phyloP scores from a whole-genome alignment of 2,329 filamentous ascomycete genomes.

The Fusarium paranaense region DNA sequence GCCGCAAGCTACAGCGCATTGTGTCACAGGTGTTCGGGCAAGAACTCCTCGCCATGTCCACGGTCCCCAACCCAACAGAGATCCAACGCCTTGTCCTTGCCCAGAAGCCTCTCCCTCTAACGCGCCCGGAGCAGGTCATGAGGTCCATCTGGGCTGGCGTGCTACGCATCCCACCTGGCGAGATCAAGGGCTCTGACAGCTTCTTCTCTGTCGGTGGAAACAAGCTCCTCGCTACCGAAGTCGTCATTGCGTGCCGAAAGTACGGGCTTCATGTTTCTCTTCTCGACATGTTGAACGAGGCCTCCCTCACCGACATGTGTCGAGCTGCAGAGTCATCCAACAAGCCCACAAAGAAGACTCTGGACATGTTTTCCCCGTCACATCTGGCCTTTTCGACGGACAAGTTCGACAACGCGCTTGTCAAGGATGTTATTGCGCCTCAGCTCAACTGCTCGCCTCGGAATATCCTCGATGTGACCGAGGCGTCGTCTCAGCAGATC shows the following conservation, averaged over 20 bases:
- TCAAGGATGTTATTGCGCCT: conserved; percentile 56
- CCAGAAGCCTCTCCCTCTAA: conserved; percentile 61
- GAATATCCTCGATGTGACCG: conserved; percentile 60
- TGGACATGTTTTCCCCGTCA: background rate
- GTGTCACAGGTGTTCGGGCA: conserved; percentile 56
- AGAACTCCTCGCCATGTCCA: conserved; percentile 57
- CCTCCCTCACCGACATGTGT: conserved; percentile 59
- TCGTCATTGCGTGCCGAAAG: conserved; percentile 59
- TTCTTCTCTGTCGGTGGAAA: conserved; percentile 63
- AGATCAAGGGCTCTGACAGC: conserved; percentile 56
- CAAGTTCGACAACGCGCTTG: conserved; percentile 50
- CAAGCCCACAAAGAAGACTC: conserved; percentile 16
- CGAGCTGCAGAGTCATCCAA: conserved; percentile 43
- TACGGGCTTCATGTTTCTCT: conserved; percentile 56
- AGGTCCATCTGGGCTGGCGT: conserved; percentile 60
- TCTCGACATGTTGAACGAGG: conserved; percentile 55
- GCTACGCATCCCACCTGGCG: conserved; percentile 52
- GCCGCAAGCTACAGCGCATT: conserved; percentile 59
- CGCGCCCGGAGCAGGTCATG: conserved; percentile 60
- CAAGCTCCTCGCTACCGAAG: conserved; percentile 55
- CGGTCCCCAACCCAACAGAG: conserved; percentile 51
- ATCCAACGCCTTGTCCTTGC: conserved; percentile 45
- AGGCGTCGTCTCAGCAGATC: conserved; percentile 61
- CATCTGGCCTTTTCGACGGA: background rate
- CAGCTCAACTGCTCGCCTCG: conserved; percentile 56